Conservation (phyloP, 768 basidiomycete species). For the Lactarius deliciosus region DNA sequence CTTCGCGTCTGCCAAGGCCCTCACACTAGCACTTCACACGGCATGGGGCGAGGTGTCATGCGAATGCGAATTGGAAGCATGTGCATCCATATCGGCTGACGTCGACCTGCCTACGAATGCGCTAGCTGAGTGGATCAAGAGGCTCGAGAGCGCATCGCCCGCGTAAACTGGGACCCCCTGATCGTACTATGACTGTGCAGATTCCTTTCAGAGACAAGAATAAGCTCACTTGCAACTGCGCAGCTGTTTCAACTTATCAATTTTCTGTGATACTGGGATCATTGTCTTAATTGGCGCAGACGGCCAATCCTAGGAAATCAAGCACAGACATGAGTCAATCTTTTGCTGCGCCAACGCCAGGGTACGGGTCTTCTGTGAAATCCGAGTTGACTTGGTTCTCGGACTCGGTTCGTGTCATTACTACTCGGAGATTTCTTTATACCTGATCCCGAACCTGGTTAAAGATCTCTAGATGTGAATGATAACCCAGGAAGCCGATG, state of each 20-base stretch:
- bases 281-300: conserved; percentile 4
- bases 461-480: conserved; percentile 1
- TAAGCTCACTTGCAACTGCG: conserved; percentile 21
- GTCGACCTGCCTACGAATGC: neutral
- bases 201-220: conserved; percentile 6
- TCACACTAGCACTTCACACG: neutral
- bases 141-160: neutral
- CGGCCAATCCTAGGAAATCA: conserved; percentile 19
- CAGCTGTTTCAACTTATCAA: conserved; percentile 15
- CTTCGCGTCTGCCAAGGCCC: neutral
- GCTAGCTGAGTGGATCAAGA: neutral
- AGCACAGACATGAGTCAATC: conserved; percentile 21
- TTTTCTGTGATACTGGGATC: conserved; percentile 12
- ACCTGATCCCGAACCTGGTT: neutral
- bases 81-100: neutral
- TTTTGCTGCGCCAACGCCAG: neutral
- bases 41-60: neutral
- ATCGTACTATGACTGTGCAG: neutral
- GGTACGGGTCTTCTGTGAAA: conserved; percentile 10
- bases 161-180: neutral
- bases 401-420: neutral
- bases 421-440: neutral
- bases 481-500: neutral
- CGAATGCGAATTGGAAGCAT: neutral
- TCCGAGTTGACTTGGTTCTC: neutral